Evolutionary conservation across 306 rosid species (phyloP).

Genomic region (Prunus padus): DNA sequence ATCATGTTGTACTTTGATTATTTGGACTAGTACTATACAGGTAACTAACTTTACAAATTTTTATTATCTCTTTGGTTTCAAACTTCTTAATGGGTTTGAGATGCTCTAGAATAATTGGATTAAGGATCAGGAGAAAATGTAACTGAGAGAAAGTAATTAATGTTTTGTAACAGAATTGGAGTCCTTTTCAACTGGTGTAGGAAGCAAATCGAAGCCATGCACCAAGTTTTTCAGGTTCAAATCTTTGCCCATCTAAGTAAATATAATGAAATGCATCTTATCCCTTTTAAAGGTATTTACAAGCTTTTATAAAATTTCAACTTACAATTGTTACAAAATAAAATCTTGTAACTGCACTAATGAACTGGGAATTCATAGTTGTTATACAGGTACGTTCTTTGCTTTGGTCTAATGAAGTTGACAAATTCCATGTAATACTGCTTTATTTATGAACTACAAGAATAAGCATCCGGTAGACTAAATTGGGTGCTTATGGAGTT

Average conservation of each 20-base stretch:
- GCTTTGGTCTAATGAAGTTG: constrained; percentile 44
- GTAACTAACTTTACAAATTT: background rate
- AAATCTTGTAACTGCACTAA: constrained; percentile 38
- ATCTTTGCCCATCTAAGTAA: constrained; percentile 71
- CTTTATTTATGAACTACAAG: constrained; percentile 28
- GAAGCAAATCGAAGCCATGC: constrained; percentile 99
- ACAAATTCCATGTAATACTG: constrained; percentile 25
- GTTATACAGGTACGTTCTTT: constrained; percentile 53
- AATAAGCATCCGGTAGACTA: constrained; percentile 30
- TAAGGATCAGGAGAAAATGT: constrained; percentile 45
- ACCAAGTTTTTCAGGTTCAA: constrained; percentile 99
- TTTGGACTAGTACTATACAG: background rate
- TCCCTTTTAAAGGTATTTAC: constrained; percentile 21
- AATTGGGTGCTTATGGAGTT: constrained; percentile 19
- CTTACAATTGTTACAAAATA: constrained; percentile 31
- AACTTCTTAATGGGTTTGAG: constrained; percentile 8
- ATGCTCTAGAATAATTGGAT: constrained; percentile 30
- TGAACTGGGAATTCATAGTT: constrained; percentile 46
- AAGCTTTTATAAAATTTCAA: constrained; percentile 35
- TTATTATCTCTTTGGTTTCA: background rate
- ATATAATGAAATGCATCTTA: constrained; percentile 33
- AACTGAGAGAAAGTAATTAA: constrained; percentile 80
- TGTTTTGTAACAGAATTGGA: constrained; percentile 95
- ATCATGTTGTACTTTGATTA: background rate
- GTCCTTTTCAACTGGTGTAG: constrained; percentile 88